Evolutionary conservation across 306 rosid species (phyloP), one percentile per base, ranked within the genome.

Genomic region (Begonia masoniana): DNA sequence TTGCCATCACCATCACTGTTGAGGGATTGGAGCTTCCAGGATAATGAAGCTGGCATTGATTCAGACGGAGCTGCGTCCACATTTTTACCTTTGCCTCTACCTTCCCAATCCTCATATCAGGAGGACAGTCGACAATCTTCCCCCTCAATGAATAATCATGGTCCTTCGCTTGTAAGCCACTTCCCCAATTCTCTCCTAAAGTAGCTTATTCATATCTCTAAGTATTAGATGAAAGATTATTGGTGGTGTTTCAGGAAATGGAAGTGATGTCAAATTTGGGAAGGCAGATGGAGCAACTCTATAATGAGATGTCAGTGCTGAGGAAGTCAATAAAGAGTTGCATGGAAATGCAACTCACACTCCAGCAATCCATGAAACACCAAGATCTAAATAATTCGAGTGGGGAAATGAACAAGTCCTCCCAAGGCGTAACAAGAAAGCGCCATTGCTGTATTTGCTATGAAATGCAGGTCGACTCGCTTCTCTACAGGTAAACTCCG

Each of bases 271-370:
- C 66, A 47, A 77, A 81, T 59, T 14, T 91, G 68, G 81, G 81
- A 83, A 75, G 92, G 35, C 81, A 81, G 5, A 86, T 91, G 94
- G 79, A 73, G 68, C 84, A 81, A 61, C 68, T 92, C 48, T 50
- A 75, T 64, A 75, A 51, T 4, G 99, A 92, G 69, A 83, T 92
- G 78, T 62, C 88, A 9, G 95, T 77, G 70, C 77, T 92, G 9
- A 78, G 88, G 66, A 86, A 79, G 66, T 62, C 82, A 48, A 62
- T 92, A 39, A 81, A 70, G 70, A 58, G 81, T 51, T 83, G 95
- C 70, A 56, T 92, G 66, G 88, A 81, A 55, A 77, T 83, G 95
- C 94, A 91, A 43, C 71, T 81, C 69, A 67, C 57, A 14, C 39
- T 71, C 41, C 83, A 77, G 52, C 74, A 77, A 62, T 79, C 87